Evolutionary conservation across 768 basidiomycete genomes (phyloP).

Genomic region (Mycena epipterygia): DNA sequence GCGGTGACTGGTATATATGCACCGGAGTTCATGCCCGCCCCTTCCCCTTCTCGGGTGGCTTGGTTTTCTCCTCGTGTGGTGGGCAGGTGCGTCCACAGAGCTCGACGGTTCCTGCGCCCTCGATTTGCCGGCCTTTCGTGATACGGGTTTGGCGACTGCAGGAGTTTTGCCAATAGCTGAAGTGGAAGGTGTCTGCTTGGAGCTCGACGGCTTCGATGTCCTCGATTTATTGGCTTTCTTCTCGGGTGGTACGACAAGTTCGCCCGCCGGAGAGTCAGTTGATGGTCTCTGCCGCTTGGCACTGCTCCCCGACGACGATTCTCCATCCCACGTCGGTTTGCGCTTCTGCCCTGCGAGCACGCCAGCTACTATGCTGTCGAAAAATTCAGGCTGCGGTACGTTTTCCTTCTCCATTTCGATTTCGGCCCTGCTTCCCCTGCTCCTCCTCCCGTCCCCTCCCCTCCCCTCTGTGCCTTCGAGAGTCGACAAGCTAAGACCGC

Average conservation of each 20-base stretch:
- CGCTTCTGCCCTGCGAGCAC: constrained; percentile 14
- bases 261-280: not conserved
- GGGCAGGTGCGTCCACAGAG: not conserved
- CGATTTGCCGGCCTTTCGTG: too few relatives aligned
- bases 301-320: not conserved
- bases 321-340: not conserved
- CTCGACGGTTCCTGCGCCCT: not conserved
- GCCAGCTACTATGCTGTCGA: constrained; percentile 9
- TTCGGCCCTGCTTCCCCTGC: too few relatives aligned
- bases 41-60: not conserved
- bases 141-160: too few relatives aligned
- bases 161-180: too few relatives aligned
- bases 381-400: constrained; percentile 9
- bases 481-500: not conserved
- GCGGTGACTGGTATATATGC: too few relatives aligned
- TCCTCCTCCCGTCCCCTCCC: too few relatives aligned
- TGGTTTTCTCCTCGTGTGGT: constrained; percentile 1
- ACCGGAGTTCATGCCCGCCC: not conserved
- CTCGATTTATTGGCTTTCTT: not conserved
- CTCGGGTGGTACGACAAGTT: not conserved
- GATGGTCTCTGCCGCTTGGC: not conserved
- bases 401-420: too few relatives aligned
- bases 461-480: not conserved
- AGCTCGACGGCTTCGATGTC: not conserved
- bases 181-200: too few relatives aligned